Percentiles rank a stretch among this genome's conserved stretches.
phyloP scores from a whole-genome alignment of 805 yeast species.

The Wickerhamiella sorbophila region DNA sequence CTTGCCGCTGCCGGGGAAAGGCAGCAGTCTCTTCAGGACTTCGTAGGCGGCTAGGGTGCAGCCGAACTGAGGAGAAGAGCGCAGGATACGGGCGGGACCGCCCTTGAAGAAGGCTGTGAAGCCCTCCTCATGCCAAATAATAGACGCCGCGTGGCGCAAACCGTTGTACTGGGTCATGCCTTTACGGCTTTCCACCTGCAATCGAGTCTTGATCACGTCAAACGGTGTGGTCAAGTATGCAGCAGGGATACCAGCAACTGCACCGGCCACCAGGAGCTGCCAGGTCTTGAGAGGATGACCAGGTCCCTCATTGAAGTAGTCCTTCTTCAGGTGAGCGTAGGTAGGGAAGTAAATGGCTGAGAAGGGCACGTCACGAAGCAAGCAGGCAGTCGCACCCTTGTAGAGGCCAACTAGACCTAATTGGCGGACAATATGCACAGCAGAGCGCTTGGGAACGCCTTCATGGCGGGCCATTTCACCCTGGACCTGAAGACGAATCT shows the following conservation, averaged over 20 bases:
- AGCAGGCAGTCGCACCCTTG: conserved; percentile 83
- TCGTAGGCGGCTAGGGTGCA: conserved; percentile 97
- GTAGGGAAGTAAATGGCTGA: conserved; percentile 96
- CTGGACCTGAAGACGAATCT: conserved; percentile 86
- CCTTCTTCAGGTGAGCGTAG: conserved; percentile 81
- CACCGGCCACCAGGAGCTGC: conserved; percentile 80
- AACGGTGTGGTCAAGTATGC: conserved; percentile 94
- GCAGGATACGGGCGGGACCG: conserved; percentile 81
- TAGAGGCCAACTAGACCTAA: conserved; percentile 77
- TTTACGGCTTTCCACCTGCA: conserved; percentile 67
- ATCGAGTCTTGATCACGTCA: conserved; percentile 89
- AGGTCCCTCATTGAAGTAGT: conserved; percentile 72
- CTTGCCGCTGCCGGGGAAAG: conserved; percentile 35
- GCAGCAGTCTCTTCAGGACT: conserved; percentile 64
- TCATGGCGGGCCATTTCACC: conserved; percentile 44
- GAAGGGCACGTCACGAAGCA: conserved; percentile 90
- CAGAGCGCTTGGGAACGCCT: conserved; percentile 33
- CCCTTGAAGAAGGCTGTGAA: conserved; percentile 84
- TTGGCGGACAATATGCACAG: conserved; percentile 57
- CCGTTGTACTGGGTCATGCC: conserved; percentile 71
- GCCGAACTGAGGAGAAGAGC: conserved; percentile 97
- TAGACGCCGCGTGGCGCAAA: conserved; percentile 58
- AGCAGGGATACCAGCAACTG: conserved; percentile 95
- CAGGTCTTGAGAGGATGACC: conserved; percentile 55
- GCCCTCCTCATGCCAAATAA: conserved; percentile 73